Conservation (phyloP, 2,329 filamentous ascomycete species). For the Keithomyces neogunnii region DNA sequence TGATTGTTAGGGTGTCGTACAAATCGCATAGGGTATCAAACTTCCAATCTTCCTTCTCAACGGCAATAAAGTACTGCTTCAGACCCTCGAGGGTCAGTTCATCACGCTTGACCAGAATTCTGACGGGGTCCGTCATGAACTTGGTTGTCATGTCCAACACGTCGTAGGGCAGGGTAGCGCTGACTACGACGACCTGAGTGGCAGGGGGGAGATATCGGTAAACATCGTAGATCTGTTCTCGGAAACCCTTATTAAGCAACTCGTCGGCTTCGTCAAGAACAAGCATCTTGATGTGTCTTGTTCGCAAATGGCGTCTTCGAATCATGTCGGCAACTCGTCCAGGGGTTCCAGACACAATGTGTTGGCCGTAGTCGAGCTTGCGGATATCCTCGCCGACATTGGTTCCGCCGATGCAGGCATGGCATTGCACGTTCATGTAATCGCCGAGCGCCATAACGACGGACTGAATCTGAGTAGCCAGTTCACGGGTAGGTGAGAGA, state of each 20-base stretch:
- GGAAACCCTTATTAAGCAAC: slow-evolving; percentile 83
- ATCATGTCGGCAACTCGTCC: slow-evolving; percentile 73
- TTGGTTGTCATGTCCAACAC: slow-evolving; percentile 99
- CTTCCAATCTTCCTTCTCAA: slow-evolving; percentile 99
- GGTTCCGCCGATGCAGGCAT: slow-evolving; percentile 95
- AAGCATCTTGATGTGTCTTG: slow-evolving; percentile 57
- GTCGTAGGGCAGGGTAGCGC: slow-evolving; percentile 92
- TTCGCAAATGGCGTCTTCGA: slow-evolving; percentile 46
- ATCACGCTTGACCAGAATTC: slow-evolving; percentile 96
- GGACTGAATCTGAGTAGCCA: slow-evolving; percentile 96
- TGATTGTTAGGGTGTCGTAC: slow-evolving; percentile 97
- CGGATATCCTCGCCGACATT: slow-evolving; percentile 97
- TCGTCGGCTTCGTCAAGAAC: slow-evolving; percentile 55
- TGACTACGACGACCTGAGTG: slow-evolving; percentile 97
- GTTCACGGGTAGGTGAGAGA: slow-evolving; percentile 88
- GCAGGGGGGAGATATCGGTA: slow-evolving; percentile 94
- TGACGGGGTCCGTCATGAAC: slow-evolving; percentile 98
- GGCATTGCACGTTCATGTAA: slow-evolving; percentile 99
- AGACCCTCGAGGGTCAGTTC: slow-evolving; percentile 94
- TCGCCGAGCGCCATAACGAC: slow-evolving; percentile 99
- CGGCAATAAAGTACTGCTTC: slow-evolving; percentile 98
- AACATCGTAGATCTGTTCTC: slow-evolving; percentile 98
- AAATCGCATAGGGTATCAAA: slow-evolving; percentile 98
- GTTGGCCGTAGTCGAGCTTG: slow-evolving; percentile 94
- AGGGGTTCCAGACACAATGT: slow-evolving; percentile 96